A percentile compares a stretch with the other conserved stretches of the same genome.
phyloP scores from a whole-genome alignment of 768 basidiomycete species.

The Tephrocybe sp. region DNA sequence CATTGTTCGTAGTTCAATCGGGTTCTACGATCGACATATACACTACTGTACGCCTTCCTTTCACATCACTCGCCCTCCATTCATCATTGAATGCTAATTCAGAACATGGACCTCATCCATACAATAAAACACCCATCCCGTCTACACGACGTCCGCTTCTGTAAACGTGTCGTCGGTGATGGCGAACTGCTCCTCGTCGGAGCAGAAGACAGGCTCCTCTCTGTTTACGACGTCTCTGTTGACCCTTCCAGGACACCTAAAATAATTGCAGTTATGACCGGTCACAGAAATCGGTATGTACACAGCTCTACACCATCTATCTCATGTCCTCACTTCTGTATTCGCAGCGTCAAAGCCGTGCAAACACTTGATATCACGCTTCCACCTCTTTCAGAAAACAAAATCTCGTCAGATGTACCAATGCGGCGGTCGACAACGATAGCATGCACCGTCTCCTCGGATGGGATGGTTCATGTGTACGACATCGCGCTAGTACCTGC shows the following conservation, averaged over 20 bases:
- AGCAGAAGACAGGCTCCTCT: constrained; percentile 88
- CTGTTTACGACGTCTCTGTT: constrained; percentile 66
- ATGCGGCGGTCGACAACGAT: constrained; percentile 52
- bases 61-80: neutral
- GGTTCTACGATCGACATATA: constrained; percentile 81
- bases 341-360: constrained; percentile 74
- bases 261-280: constrained; percentile 71
- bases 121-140: constrained; percentile 78
- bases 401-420: too few species aligned
- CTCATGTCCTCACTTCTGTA: neutral
- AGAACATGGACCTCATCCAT: constrained; percentile 81
- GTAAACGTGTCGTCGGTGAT: constrained; percentile 50
- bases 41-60: constrained; percentile 55
- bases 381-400: constrained; percentile 32
- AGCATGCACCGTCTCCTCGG: constrained; percentile 82
- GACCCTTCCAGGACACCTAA: constrained; percentile 46
- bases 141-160: constrained; percentile 83
- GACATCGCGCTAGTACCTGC: constrained; percentile 58
- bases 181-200: constrained; percentile 79
- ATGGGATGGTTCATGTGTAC: constrained; percentile 81
- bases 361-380: constrained; percentile 64
- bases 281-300: constrained; percentile 84
- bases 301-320: neutral
- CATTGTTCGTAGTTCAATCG: constrained; percentile 78
- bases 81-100: constrained; percentile 5